phyloP scores from a whole-genome alignment of 345 rosid genomes.

The Moringa oleifera region DNA sequence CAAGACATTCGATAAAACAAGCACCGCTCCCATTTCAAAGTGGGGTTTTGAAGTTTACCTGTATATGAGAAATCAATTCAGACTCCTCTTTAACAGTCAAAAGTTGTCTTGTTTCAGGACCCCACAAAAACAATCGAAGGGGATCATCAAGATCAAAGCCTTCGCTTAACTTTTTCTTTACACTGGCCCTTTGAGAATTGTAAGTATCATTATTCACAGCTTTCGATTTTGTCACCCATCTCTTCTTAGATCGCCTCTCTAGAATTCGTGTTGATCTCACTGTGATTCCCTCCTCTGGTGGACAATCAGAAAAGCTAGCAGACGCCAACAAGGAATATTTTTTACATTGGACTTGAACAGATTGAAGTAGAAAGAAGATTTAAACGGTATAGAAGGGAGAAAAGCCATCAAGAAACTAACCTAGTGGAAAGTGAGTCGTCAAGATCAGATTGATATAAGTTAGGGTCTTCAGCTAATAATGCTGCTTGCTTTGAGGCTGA shows the following conservation, averaged over 20 bases:
- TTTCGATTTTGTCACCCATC: constrained; percentile 39
- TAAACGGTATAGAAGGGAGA: constrained; percentile 1
- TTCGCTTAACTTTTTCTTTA: constrained; percentile 38
- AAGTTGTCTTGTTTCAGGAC: constrained; percentile 74
- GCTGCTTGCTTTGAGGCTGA: constrained; percentile 71
- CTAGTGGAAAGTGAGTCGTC: constrained; percentile 42
- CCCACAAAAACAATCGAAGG: constrained; percentile 70
- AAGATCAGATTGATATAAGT: constrained; percentile 21
- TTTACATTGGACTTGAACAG: constrained; percentile 6
- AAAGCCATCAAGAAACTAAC: constrained; percentile 30
- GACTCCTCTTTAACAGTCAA: constrained; percentile 71
- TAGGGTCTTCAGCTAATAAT: constrained; percentile 33
- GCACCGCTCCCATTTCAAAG: not conserved
- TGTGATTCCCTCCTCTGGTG: constrained; percentile 27
- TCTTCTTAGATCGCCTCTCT: constrained; percentile 56
- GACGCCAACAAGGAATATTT: constrained; percentile 22
- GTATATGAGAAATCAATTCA: constrained; percentile 59
- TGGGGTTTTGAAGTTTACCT: constrained; percentile 36
- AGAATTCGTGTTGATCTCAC: constrained; percentile 58
- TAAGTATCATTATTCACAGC: constrained; percentile 28
- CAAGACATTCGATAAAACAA: constrained; percentile 12
- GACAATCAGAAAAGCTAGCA: constrained; percentile 32
- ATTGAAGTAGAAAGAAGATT: constrained; percentile 8
- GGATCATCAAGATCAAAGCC: constrained; percentile 55
- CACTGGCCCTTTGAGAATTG: constrained; percentile 28